Evolutionary conservation across 2,329 filamentous ascomycete species (phyloP), one percentile per base, ranked within the genome.

Genomic region (Fusarium sp.): DNA sequence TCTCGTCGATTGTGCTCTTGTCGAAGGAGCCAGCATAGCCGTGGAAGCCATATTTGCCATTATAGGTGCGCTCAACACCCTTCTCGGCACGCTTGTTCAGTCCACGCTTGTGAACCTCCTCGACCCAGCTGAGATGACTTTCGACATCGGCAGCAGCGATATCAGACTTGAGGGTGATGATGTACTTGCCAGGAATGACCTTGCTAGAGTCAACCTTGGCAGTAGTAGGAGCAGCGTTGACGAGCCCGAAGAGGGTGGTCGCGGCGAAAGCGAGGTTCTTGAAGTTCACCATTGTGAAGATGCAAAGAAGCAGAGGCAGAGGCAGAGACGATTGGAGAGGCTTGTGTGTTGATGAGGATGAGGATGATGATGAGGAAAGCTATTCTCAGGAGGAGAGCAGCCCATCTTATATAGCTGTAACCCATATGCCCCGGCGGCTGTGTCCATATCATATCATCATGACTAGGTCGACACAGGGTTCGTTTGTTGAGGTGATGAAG

Each of bases 111-210:
- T 86, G 83, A 49, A 90, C 79, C 42, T 85, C 81, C n/a, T 82
- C 83, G 70, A 89, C 82, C 73, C 82, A 85, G 48, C 78, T 76
- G 70, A 88, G 77, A 76, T 89, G 85, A 48, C 80, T 79, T 41
- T 82, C 78, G 70, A 90, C 81, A 37, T 80, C 81, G 6, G 81
- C 80, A 20, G 82, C 77, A 53, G 79, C 80, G 70, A 83, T 82
- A 56, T 83, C 84, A 69, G 81, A 81, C 79, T 90, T 88, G 80
- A 90, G 89, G 52, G 90, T 88, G 40, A 91, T 85, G 72, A 91
- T 90, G 80, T 89, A 91, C 59, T 83, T 84, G 72, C 79, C 80
- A 50, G 81, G 74, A 48, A 83, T 71, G 57, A 81, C 60, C 35
- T 73, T 35, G 41, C 60, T 66, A 13, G 68, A 54, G 54, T 64